Conservation (phyloP, 2,329 filamentous ascomycete genomes). For the Cladosporium oxysporum region DNA sequence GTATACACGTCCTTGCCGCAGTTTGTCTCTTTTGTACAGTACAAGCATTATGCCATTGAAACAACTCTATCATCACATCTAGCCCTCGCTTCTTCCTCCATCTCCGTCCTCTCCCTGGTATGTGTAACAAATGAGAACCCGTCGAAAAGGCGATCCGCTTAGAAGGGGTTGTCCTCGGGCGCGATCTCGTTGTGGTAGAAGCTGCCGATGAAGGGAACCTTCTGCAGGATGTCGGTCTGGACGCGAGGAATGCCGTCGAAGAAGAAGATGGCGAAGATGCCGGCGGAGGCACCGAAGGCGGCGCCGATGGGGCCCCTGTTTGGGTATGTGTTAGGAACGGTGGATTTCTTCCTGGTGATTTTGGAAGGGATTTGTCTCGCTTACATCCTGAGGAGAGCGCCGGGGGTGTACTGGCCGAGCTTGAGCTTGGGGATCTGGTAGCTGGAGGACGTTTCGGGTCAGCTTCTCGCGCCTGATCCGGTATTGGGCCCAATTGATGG, state of each 20-base stretch:
- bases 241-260: constrained; percentile 65
- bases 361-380: not conserved
- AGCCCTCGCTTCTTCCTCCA: not conserved
- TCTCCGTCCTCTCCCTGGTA: not conserved
- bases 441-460: not conserved
- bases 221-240: constrained; percentile 51
- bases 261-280: constrained; percentile 64
- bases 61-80: constrained; percentile 2
- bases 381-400: constrained; percentile 16
- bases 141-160: constrained; percentile 24
- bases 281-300: constrained; percentile 59
- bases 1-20: not conserved
- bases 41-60: constrained; percentile 15
- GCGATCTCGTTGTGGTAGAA: constrained; percentile 60
- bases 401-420: constrained; percentile 17
- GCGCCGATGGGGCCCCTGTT: constrained; percentile 44
- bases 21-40: constrained; percentile 1
- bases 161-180: constrained; percentile 65
- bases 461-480: constrained; percentile 5
- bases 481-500: not conserved
- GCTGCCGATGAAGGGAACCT: constrained; percentile 58
- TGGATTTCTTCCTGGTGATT: not conserved
- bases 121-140: constrained; percentile 13
- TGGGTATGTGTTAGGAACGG: not conserved
- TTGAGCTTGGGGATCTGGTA: constrained; percentile 19